These are phyloP conservation scores for Henckelia pumila DNA, from an alignment of 257 asterid genomes.

Conservation along the genomic window DNA sequence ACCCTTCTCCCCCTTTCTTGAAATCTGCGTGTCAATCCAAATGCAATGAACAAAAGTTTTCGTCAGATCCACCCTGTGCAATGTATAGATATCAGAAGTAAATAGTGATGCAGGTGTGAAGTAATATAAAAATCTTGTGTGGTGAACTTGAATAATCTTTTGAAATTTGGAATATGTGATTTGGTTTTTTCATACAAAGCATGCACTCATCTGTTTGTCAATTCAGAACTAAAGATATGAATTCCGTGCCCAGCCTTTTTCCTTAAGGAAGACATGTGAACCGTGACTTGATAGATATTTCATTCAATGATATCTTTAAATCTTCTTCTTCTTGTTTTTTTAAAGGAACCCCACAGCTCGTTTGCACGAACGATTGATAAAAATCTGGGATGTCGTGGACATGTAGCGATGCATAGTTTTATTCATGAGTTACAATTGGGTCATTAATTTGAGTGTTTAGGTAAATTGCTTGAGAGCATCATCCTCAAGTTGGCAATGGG, in stretches of 20 bases:
- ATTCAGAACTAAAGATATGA: background rate
- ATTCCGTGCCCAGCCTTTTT: background rate
- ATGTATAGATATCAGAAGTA: background rate
- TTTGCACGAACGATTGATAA: too few species aligned
- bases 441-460: too few species aligned
- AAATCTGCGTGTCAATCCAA: constrained; percentile 1
- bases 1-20: background rate
- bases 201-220: background rate
- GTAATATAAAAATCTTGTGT: background rate
- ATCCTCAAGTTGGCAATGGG: too few species aligned
- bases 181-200: background rate
- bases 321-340: too few species aligned
- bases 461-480: background rate
- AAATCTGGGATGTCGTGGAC: too few species aligned
- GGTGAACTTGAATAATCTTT: background rate
- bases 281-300: constrained; percentile 1
- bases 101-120: background rate
- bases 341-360: background rate
- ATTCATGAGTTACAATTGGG: too few species aligned
- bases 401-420: too few species aligned
- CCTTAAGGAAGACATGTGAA: too few species aligned
- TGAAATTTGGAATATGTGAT: background rate
- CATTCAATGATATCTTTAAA: background rate
- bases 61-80: background rate
- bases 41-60: constrained; percentile 12